Evolutionary conservation across 495 filamentous ascomycete species (phyloP), one percentile per base, ranked within the genome.

Genomic region (Cryomyces minteri): DNA sequence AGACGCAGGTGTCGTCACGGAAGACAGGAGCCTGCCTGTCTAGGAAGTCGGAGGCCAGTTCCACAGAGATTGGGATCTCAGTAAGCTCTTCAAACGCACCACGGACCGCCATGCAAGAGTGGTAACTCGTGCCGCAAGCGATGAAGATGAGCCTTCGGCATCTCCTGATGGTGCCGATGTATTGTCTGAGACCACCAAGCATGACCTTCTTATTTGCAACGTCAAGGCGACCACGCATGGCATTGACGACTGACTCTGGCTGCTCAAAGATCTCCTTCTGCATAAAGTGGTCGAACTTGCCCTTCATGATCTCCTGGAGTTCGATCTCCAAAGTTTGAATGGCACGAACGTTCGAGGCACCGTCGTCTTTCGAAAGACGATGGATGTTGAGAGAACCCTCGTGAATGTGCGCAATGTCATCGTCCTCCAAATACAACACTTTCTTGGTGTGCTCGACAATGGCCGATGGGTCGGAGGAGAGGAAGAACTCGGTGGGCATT

Each of bases 221-320:
- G 61, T 98, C 92, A 51, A 98, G 68, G 64, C 90, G 92, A 62
- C 90, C 90, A 76, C 90, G 82, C 90, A 98, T 98, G 39, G 92
- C 95, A 72, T 98, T 98, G 67, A 98, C 79, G 48, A 98, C 85
- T 5, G 90, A 98, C 67, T 98, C 90, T 47, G 90, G 90, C 67
- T 98, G 90, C 69, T 98, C 90, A 64, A 96, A 98, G 58, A 98
- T 98, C 62, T 98, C 90, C 72, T 98, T 98, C 62, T 98, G 92
- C 90, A 98, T 98, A 72, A 95, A 98, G 66, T 98, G 90, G 60
- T 98, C 90, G 65, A 96, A 98, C 58, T 88, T 92, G 59, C 90
- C 90, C 76, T 96, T 98, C 90, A 98, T 98, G 64, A 98, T 98
- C 68, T 98, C 90, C 69, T 98, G 90, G 45, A 98, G 78, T 73